Conservation (phyloP, 23 red algal species). For the Porphyridium purpureum region DNA sequence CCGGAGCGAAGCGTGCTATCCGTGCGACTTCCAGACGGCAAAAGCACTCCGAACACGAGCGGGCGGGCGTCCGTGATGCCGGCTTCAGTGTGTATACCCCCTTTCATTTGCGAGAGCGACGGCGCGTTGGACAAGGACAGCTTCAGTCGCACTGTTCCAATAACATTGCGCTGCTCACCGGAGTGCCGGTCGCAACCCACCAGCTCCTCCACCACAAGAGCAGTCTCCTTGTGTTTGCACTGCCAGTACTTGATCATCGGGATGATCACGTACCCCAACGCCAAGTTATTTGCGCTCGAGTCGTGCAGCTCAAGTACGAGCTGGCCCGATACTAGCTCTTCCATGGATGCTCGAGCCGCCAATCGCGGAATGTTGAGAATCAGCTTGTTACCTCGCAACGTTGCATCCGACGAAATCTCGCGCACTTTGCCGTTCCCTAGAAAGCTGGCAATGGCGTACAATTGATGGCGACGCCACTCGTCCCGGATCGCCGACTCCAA, state of each 20-base stretch:
- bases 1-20: neutral
- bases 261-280: neutral
- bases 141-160: neutral
- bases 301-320: no score
- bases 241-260: neutral
- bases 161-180: neutral
- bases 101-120: slow-evolving; percentile 18
- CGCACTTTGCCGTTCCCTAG: neutral
- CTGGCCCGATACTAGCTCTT: neutral
- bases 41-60: slow-evolving; percentile 19
- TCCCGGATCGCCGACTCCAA: neutral
- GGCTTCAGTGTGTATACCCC: slow-evolving; percentile 28
- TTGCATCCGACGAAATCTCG: neutral
- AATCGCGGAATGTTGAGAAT: no score
- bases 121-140: slow-evolving; percentile 2
- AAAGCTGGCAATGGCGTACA: neutral
- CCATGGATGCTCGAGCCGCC: neutral
- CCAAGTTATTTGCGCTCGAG: no score
- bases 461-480: neutral
- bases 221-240: neutral
- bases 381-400: neutral
- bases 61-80: slow-evolving; percentile 30
- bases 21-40: slow-evolving; percentile 1
- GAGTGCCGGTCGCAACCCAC: neutral
- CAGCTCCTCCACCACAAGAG: neutral